phyloP scores from a whole-genome alignment of 331 rosid species.

The Prunus yedoensis region DNA sequence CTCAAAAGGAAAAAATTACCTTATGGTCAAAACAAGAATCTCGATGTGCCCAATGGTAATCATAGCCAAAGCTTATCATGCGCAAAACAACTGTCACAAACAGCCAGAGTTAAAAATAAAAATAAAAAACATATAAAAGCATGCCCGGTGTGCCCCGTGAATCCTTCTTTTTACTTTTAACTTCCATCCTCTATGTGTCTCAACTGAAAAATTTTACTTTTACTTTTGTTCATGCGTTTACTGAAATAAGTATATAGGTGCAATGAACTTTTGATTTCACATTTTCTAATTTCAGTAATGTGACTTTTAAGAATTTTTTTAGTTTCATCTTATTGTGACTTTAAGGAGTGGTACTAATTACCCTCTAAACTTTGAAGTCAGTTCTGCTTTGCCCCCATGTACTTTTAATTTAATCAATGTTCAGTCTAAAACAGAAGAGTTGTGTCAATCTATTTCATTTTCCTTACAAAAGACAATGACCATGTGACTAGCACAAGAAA shows the following conservation, averaged over 20 bases:
- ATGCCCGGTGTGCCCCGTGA: neutral
- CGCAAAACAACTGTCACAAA: constrained; percentile 81
- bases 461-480: no score
- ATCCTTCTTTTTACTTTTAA: neutral
- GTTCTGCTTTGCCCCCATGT: no score
- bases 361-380: no score
- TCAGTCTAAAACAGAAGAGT: no score
- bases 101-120: constrained; percentile 20
- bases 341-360: no score
- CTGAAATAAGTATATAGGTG: neutral
- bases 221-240: neutral
- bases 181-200: neutral
- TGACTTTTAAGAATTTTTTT: no score
- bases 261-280: neutral
- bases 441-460: no score
- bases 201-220: neutral
- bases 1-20: constrained; percentile 43
- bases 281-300: no score
- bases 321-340: no score
- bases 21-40: constrained; percentile 62
- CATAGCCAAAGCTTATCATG: constrained; percentile 93
- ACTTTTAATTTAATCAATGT: no score
- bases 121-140: neutral
- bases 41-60: constrained; percentile 73
- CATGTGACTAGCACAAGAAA: no score